These are phyloP conservation scores for Phytophthora podocarpi DNA, from an alignment of 352 stramenopile genomes.

Conservation along the genomic window DNA sequence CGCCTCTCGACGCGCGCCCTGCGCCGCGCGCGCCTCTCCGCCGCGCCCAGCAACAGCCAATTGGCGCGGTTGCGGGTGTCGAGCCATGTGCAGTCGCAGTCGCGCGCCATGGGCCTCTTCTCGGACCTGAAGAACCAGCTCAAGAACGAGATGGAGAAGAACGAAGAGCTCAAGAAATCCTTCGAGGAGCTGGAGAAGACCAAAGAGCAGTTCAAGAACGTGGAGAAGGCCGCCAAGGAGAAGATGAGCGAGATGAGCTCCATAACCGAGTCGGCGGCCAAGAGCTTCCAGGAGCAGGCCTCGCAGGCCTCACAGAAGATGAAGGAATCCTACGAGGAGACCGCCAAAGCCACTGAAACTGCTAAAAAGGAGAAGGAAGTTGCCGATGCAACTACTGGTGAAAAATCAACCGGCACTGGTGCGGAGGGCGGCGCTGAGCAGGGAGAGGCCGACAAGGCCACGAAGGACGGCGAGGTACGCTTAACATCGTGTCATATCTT, in stretches of 20 bases:
- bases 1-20: conserved; percentile 33
- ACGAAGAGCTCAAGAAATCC: conserved; percentile 80
- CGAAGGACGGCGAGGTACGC: conserved; percentile 29
- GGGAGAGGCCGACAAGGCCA: conserved; percentile 7
- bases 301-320: conserved; percentile 66
- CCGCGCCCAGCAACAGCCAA: conserved; percentile 13
- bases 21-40: conserved; percentile 21
- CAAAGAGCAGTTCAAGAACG: conserved; percentile 70
- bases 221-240: conserved; percentile 66
- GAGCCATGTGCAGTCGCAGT: conserved; percentile 32
- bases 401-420: conserved; percentile 11
- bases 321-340: conserved; percentile 57
- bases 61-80: neutral
- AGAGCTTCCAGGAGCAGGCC: conserved; percentile 62
- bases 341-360: conserved; percentile 27
- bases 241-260: conserved; percentile 66
- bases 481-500: neutral
- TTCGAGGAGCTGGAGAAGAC: conserved; percentile 79
- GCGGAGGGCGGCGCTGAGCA: conserved; percentile 17
- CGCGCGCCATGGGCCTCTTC: conserved; percentile 71
- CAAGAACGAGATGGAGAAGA: conserved; percentile 83
- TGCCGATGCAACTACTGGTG: neutral
- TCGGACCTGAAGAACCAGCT: conserved; percentile 82
- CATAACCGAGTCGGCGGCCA: conserved; percentile 63
- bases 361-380: conserved; percentile 24